These are phyloP conservation scores for Oldenlandia corymbosa DNA, from an alignment of 257 asterid genomes.

Conservation along the genomic window DNA sequence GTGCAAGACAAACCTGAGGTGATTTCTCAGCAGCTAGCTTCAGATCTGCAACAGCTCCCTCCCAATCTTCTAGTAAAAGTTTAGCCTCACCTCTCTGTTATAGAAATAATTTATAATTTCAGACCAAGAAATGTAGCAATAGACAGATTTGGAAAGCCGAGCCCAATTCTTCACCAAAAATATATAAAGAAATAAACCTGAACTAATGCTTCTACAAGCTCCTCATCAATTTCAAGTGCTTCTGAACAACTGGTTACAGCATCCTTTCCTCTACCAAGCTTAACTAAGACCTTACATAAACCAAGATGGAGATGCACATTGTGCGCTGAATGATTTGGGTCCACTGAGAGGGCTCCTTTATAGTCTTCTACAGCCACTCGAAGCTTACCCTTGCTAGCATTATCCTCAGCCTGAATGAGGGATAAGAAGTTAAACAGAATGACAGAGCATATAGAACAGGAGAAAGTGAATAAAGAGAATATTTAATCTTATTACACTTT, in stretches of 20 bases:
- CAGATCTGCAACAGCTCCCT: slow-evolving; percentile 86
- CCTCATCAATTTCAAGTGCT: slow-evolving; percentile 76
- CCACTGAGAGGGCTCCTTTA: slow-evolving; percentile 70
- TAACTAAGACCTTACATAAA: slow-evolving; percentile 77
- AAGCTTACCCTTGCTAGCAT: slow-evolving; percentile 82
- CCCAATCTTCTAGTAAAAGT: slow-evolving; percentile 88
- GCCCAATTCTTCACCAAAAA: neutral
- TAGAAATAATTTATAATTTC: slow-evolving; percentile 5
- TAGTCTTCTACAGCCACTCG: slow-evolving; percentile 85
- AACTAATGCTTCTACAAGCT: slow-evolving; percentile 74
- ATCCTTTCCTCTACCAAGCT: slow-evolving; percentile 88
- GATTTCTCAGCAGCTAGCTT: slow-evolving; percentile 86
- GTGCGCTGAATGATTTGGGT: slow-evolving; percentile 73
- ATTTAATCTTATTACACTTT: slow-evolving; percentile 54
- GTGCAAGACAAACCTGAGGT: slow-evolving; percentile 61
- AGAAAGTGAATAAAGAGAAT: slow-evolving; percentile 3
- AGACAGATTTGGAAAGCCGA: slow-evolving; percentile 1
- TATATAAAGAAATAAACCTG: slow-evolving; percentile 45
- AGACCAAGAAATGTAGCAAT: neutral
- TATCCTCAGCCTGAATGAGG: slow-evolving; percentile 78
- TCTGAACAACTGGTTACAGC: slow-evolving; percentile 73
- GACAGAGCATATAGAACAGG: slow-evolving; percentile 4
- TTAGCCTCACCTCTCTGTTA: slow-evolving; percentile 90
- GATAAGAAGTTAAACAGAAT: slow-evolving; percentile 8
- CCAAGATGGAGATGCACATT: slow-evolving; percentile 83